A percentile compares a stretch with the other conserved stretches of the same genome.
Evolutionary conservation across 1,284 basidiomycete species (phyloP).

Genomic region (Marasmius oreades): DNA sequence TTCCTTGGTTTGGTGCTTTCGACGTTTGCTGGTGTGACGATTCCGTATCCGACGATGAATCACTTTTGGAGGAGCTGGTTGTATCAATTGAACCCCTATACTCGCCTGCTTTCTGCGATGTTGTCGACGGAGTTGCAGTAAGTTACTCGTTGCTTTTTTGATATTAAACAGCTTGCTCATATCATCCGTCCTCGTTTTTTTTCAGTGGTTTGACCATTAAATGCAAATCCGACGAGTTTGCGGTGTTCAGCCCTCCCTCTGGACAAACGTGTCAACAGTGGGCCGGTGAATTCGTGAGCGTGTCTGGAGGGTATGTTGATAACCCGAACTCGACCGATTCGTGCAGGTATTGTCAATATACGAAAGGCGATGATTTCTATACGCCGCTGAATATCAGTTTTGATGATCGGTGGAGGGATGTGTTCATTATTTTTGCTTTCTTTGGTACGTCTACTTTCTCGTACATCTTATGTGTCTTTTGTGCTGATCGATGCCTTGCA

Average conservation of each 20-base stretch:
- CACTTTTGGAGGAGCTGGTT: constrained; percentile 78
- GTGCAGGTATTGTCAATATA: constrained; percentile 77
- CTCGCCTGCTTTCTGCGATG: constrained; percentile 71
- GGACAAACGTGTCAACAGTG: constrained; percentile 75
- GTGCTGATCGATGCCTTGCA: too few relatives aligned
- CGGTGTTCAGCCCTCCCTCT: constrained; percentile 64
- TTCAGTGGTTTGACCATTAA: constrained; percentile 59
- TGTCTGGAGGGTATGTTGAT: constrained; percentile 76
- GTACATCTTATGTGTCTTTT: constrained; percentile 3
- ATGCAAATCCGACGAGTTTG: constrained; percentile 69
- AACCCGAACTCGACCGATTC: constrained; percentile 60
- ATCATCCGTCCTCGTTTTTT: constrained; percentile 13
- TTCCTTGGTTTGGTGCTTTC: constrained; percentile 68
- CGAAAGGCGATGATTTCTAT: constrained; percentile 71
- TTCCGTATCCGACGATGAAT: constrained; percentile 67
- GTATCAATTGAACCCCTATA: constrained; percentile 69
- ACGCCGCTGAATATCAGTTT: constrained; percentile 67
- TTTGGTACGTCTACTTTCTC: constrained; percentile 36
- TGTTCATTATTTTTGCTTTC: constrained; percentile 67
- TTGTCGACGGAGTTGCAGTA: constrained; percentile 79
- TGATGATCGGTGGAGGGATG: constrained; percentile 68
- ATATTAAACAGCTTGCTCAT: neutral
- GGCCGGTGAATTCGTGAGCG: constrained; percentile 63
- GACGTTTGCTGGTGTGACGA: constrained; percentile 80
- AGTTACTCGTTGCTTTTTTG: constrained; percentile 18